Conservation (phyloP, 805 yeast species). For the Candida cerambycidarum region DNA sequence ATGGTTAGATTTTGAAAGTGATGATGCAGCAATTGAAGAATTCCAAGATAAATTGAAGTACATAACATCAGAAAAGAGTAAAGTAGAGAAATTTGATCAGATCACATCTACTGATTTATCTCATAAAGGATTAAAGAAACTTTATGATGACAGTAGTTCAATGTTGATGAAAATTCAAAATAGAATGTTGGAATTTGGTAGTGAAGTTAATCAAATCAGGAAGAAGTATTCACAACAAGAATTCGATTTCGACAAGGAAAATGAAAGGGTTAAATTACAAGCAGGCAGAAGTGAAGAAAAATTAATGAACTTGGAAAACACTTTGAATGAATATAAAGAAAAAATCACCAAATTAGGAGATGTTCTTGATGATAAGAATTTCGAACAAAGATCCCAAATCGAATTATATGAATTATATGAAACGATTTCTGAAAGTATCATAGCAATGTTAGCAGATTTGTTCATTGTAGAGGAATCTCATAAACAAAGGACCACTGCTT, state of each 20-base stretch:
- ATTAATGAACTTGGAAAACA: constrained; percentile 26
- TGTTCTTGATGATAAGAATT: constrained; percentile 18
- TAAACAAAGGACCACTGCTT: constrained; percentile 24
- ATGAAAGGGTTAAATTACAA: constrained; percentile 40
- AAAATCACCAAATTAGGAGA: constrained; percentile 28
- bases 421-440: constrained; percentile 24
- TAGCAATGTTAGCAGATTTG: constrained; percentile 30
- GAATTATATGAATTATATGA: constrained; percentile 28
- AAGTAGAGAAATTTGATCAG: constrained; percentile 35
- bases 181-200: constrained; percentile 44
- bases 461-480: constrained; percentile 30
- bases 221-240: constrained; percentile 44
- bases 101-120: constrained; percentile 50
- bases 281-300: constrained; percentile 22
- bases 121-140: constrained; percentile 39
- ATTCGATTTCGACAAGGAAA: constrained; percentile 54
- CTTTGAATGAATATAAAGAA: constrained; percentile 26
- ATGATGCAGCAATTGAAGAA: constrained; percentile 39
- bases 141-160: constrained; percentile 44
- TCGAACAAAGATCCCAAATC: constrained; percentile 21
- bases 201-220: constrained; percentile 44
- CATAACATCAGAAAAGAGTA: constrained; percentile 18
- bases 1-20: constrained; percentile 78
- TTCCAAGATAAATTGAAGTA: constrained; percentile 25
- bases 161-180: constrained; percentile 45